Evolutionary conservation across 2,329 filamentous ascomycete species (phyloP).

Genomic region (Hirsutella minnesotensis): DNA sequence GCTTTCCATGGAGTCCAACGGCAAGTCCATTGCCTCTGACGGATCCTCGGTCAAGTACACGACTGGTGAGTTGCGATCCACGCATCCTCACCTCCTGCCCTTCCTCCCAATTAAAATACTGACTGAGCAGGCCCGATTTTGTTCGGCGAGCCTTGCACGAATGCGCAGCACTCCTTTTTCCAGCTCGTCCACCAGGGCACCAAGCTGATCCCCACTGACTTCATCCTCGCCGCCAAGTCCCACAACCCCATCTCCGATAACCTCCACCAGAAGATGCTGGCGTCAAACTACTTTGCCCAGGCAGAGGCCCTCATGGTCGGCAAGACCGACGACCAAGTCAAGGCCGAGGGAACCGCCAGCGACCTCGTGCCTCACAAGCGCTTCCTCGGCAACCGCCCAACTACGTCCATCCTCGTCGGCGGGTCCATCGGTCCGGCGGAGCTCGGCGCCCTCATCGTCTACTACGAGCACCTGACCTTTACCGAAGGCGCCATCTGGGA

Average conservation of each 20-base stretch:
- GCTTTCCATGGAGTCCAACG: constrained; percentile 98
- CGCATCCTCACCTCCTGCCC: no score
- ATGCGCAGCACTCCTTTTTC: constrained; percentile 99
- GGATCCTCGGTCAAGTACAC: constrained; percentile 91
- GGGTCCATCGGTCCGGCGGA: constrained; percentile 90
- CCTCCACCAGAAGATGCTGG: constrained; percentile 93
- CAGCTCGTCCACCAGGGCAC: constrained; percentile 98
- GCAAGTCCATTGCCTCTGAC: constrained; percentile 89
- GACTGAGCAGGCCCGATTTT: constrained; percentile 56
- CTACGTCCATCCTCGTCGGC: constrained; percentile 81
- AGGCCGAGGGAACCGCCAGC: constrained; percentile 60
- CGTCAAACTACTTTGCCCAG: constrained; percentile 85
- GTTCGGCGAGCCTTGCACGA: constrained; percentile 97
- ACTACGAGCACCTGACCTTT: constrained; percentile 98
- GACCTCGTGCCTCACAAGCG: constrained; percentile 94
- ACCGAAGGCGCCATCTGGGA: constrained; percentile 97
- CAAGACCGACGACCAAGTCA: constrained; percentile 71
- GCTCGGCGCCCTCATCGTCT: constrained; percentile 88
- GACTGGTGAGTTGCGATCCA: constrained; percentile 42
- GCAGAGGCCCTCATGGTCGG: constrained; percentile 84
- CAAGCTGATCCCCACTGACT: constrained; percentile 96
- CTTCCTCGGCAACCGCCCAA: constrained; percentile 94
- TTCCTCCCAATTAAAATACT: background rate
- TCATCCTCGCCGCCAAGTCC: constrained; percentile 90
- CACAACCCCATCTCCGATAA: constrained; percentile 92